A percentile compares a stretch with the other conserved stretches of the same genome.
These are phyloP conservation scores for Musa balbisiana DNA, from an alignment of 202 grass and related monocot genomes.

Conservation along the genomic window DNA sequence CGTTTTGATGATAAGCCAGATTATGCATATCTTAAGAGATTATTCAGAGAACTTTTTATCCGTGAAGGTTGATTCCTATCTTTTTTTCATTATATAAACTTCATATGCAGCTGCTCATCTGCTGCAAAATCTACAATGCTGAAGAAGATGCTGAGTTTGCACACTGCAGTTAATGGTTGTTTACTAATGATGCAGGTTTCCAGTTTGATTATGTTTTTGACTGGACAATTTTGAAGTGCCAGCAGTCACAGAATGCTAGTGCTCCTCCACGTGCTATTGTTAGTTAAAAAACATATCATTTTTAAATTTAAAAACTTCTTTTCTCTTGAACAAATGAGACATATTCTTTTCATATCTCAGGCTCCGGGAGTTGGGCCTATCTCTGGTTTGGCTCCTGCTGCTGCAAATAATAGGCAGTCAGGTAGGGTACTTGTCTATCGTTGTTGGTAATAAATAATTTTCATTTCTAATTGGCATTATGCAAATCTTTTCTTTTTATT, in stretches of 20 bases:
- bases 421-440: neutral
- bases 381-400: neutral
- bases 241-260: conserved; percentile 10
- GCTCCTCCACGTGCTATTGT: neutral
- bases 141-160: neutral
- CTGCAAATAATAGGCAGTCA: neutral
- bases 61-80: neutral
- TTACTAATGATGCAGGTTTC: neutral
- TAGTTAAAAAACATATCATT: neutral
- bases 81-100: neutral
- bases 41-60: conserved; percentile 7
- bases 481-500: neutral
- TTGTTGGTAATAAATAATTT: neutral
- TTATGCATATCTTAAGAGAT: conserved; percentile 14
- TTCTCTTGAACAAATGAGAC: neutral
- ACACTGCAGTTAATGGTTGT: neutral
- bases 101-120: neutral
- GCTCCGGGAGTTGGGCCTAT: neutral
- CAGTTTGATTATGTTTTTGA: conserved; percentile 19
- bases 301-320: neutral
- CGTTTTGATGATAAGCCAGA: conserved; percentile 18
- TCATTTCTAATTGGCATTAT: neutral
- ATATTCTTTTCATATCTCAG: conserved; percentile 10
- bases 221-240: conserved; percentile 12
- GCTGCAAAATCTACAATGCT: neutral